phyloP scores from a whole-genome alignment of 75 land plant genomes.

The Selaginella tamariscina region DNA sequence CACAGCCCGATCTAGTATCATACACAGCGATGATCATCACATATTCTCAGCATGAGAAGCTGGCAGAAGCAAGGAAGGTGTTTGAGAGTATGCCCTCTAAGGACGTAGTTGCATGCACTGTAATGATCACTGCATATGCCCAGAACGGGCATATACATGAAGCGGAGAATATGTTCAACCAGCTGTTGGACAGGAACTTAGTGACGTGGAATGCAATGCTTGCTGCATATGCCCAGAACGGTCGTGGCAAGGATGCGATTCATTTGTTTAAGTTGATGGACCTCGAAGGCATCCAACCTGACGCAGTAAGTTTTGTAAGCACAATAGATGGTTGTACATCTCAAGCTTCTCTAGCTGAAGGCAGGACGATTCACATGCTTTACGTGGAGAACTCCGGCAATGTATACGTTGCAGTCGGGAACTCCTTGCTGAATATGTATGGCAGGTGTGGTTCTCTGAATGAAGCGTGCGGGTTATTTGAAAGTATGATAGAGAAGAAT shows the following conservation, averaged over 20 bases:
- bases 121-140: too few relatives aligned
- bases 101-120: too few relatives aligned
- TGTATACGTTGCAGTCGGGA: neutral
- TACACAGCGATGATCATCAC: neutral
- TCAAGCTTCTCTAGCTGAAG: neutral
- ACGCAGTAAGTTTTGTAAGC: neutral
- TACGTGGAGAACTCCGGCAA: neutral
- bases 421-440: neutral
- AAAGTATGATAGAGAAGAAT: neutral
- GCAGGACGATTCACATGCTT: neutral
- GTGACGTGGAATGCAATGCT: too few relatives aligned
- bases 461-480: conserved; percentile 1
- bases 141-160: neutral
- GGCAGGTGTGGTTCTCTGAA: neutral
- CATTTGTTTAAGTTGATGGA: too few relatives aligned
- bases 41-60: too few relatives aligned
- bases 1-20: neutral
- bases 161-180: neutral
- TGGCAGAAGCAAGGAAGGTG: too few relatives aligned
- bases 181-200: too few relatives aligned
- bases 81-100: too few relatives aligned
- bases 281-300: neutral
- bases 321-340: neutral
- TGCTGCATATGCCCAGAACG: too few relatives aligned
- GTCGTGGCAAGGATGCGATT: too few relatives aligned